Base-by-base conservation (phyloP, 768 basidiomycete species). In the Pseudohyphozyma bogoriensis region DNA sequence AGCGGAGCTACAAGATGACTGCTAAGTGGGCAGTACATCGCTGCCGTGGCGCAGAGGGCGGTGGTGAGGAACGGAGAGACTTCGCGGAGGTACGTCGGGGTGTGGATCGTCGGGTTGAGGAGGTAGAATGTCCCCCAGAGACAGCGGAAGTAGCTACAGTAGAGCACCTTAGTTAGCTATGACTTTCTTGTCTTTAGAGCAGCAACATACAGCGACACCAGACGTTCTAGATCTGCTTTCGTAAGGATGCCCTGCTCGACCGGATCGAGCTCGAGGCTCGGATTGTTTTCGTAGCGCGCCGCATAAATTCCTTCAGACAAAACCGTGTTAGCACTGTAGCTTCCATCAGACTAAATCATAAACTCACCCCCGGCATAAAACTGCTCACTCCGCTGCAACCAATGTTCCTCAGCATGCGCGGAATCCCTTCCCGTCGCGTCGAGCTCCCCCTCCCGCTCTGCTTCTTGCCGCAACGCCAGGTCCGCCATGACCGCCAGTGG, bases 41-140 rank as follows among this genome's bases (percentile, higher is more conserved):
- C 47, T 26, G 36, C 49, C 4, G 51, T 39, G 37, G 39, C 52
- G 10, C 57, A 47, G 60, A 65, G 42, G 1, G 51, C 39, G n/a
- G 64, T 59, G 20, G 57, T 56, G 24, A 65, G 60, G 39, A 65
- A 65, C 7, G 64, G 64, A 4, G 64, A 65, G 24, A 39, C 46
- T 36, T 61, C 44, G 36, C 64, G 64, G 1, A 65, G 50, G 57
- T 59, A 62, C 13, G 40, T 53, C 2, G 60, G 53, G 0, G 60
- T 58, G 50, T 65, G 64, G 12, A 65, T 58, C 2, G n/a, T 28
- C 1, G 57, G 57, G 10, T 36, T 42, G 47, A 65, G 64, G 57
- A 61, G 64, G 28, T 55, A 59, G 40, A 51, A 36, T 28, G 52
- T 58, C 10, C 49, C 54, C 10, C 40, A 50, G 13, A 65, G 45